Evolutionary conservation across 768 basidiomycete genomes (phyloP), one percentile per base, ranked within the genome.

Genomic region (Phanerochaete carnosa): DNA sequence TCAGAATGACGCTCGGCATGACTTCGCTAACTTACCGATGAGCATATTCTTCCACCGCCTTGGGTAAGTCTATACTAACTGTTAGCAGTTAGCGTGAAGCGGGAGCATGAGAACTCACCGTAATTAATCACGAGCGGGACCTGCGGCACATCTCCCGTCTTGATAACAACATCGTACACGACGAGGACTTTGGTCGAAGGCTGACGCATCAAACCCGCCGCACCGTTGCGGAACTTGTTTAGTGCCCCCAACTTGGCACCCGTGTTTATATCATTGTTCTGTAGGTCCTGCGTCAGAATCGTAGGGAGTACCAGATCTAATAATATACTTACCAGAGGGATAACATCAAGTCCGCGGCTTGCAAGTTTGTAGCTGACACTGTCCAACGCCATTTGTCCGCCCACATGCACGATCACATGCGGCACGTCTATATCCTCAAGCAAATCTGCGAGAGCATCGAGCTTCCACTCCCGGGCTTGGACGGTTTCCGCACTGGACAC

Each of bases 11-110:
- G 13, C 33, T 13, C 33, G 13, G 33, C 13, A 6, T 35, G 39
- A 5, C 39, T 56, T 16, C 3, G 19, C 33, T 59, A 28, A 66
- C 79, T 29, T 62, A 94, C 92, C 96, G 89, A 70, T 94, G 94
- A 26, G 95, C 92, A 72, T 99, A 99, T 73, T 96, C 95, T 78
- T 98, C 96, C 37, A 98, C 96, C 50, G 90, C 94, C 76, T 93
- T 93, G 51, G 93, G 94, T 61, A 95, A 76, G 79, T 96, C 94
- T 92, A 65, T 13, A 57, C 32, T 19, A 19, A 26, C 55, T 19
- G 23, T 33, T 39, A 57, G 52, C 4, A 19, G 39, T 22, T 22
- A 37, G 56, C 57, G 45, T 26, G 65, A 19, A 72, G 62, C 47
- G 19, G 29, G 54, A 50, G n/a, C 5, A 49, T 52, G 43, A 13